A percentile compares a stretch with the other conserved stretches of the same genome.
Conservation (phyloP, 441 rosid species). For the Gossypium davidsonii region DNA sequence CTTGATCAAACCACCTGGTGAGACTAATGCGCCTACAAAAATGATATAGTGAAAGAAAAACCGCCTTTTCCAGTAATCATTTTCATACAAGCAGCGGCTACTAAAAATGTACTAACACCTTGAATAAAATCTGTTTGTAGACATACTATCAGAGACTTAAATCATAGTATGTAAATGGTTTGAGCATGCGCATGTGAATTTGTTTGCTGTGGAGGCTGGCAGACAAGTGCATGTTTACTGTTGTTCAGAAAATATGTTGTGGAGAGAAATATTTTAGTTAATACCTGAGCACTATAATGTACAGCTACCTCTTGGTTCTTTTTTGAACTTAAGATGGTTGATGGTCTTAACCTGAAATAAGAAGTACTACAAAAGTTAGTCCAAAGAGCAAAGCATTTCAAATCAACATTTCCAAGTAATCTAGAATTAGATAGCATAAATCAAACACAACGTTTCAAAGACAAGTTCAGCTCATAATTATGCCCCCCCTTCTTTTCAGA, state of each 20-base stretch:
- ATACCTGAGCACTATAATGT: constrained; percentile 55
- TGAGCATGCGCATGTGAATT: neutral
- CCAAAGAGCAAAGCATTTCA: constrained; percentile 1
- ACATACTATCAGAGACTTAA: neutral
- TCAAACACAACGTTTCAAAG: neutral
- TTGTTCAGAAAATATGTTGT: neutral
- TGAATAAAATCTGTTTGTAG: neutral
- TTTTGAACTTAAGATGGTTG: constrained; percentile 44
- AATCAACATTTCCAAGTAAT: constrained; percentile 7
- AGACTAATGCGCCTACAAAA: neutral
- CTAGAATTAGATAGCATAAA: constrained; percentile 9
- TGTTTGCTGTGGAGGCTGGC: neutral
- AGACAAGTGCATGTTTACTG: neutral
- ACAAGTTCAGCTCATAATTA: neutral
- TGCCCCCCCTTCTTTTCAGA: neutral
- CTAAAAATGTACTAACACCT: neutral
- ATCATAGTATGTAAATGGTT: neutral
- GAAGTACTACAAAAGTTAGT: neutral
- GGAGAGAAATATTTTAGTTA: neutral
- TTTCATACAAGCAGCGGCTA: neutral
- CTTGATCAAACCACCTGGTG: neutral
- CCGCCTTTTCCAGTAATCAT: neutral
- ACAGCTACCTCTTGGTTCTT: constrained; percentile 51
- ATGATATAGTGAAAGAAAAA: neutral
- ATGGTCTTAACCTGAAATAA: constrained; percentile 68